Conservation (phyloP, 495 filamentous ascomycete species). For the Sporormia fimetaria region DNA sequence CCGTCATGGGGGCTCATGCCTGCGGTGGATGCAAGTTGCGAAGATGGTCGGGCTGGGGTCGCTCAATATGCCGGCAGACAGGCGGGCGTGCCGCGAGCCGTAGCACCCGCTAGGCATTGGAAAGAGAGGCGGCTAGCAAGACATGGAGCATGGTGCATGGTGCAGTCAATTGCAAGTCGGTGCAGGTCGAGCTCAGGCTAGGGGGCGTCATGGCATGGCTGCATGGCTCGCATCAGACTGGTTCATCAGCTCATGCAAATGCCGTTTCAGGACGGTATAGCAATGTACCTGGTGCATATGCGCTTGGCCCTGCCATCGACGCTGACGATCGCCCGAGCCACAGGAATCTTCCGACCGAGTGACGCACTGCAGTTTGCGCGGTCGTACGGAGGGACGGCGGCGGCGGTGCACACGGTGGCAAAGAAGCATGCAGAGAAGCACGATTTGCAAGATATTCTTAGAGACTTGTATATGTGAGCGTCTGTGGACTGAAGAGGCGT, state of each 20-base stretch:
- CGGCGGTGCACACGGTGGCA: conserved; percentile 14
- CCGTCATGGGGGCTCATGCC: conserved; percentile 14
- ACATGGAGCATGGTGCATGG: no score
- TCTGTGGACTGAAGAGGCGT: no score
- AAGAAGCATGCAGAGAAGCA: conserved; percentile 18
- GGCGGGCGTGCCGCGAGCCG: conserved; percentile 22
- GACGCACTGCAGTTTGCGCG: conserved; percentile 8
- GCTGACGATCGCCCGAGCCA: conserved; percentile 25
- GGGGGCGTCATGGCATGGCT: no score
- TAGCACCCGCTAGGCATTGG: conserved; percentile 17
- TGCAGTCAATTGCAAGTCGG: no score
- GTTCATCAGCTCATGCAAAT: conserved; percentile 25
- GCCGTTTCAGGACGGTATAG: conserved; percentile 26
- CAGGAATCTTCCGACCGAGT: conserved; percentile 21
- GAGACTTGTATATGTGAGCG: no score
- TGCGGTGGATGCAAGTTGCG: conserved; percentile 18
- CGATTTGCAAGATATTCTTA: no score
- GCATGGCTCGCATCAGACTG: conserved; percentile 24
- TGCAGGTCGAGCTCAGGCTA: no score
- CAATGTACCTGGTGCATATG: conserved; percentile 18
- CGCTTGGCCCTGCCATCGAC: conserved; percentile 13
- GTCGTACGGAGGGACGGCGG: conserved; percentile 13
- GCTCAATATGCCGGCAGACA: conserved; percentile 21
- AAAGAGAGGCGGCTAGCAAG: conserved; percentile 2
- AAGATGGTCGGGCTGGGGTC: no score